Percentiles rank a stretch among this genome's conserved stretches.
Conservation (phyloP, 148 eudicot species). For the Fallopia convolvulus region DNA sequence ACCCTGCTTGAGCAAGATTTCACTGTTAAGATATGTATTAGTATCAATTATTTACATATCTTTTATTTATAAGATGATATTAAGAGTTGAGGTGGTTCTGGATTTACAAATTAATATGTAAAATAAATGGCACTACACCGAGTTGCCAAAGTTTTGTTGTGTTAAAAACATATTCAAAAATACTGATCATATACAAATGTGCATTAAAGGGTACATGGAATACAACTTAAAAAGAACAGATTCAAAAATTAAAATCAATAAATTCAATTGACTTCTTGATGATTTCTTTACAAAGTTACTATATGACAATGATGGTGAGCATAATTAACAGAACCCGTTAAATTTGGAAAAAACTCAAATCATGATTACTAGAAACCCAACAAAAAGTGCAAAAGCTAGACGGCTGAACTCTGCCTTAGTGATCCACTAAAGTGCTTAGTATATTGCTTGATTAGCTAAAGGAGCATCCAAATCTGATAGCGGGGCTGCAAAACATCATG, state of each 20-base stretch:
- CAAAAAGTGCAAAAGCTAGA: neutral
- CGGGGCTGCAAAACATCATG: conserved; percentile 62
- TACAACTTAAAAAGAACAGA: neutral
- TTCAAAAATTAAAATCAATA: neutral
- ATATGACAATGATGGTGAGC: neutral
- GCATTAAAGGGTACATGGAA: neutral
- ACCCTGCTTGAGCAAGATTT: no score
- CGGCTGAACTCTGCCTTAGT: conserved; percentile 21
- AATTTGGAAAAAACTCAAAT: neutral
- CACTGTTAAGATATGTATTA: no score
- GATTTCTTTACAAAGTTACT: neutral
- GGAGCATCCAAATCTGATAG: conserved; percentile 85
- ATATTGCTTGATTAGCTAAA: no score
- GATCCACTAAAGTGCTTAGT: conserved; percentile 94
- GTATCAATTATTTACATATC: no score
- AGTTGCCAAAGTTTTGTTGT: neutral
- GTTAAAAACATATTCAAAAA: neutral
- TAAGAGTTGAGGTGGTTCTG: no score
- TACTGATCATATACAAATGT: neutral
- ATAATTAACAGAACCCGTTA: neutral
- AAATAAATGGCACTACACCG: neutral
- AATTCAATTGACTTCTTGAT: neutral
- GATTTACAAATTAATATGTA: no score
- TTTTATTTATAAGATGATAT: no score
- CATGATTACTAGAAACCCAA: neutral